Conservation (phyloP, 139 green algal genomes). For the Volvox reticuliferus region DNA sequence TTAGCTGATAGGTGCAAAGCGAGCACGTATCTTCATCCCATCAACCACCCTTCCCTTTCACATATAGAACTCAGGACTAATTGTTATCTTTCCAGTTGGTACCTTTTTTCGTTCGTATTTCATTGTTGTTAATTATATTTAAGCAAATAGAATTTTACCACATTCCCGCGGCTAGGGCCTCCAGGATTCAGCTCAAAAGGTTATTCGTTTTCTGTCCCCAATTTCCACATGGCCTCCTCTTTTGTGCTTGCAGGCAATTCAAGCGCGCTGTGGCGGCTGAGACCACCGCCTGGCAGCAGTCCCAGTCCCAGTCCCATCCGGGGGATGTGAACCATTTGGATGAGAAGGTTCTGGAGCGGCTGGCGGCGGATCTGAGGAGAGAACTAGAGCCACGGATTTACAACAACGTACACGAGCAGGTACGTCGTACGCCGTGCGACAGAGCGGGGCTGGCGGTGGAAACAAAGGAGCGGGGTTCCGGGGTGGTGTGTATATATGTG, state of each 20-base stretch:
- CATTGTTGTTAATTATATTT: too few species aligned
- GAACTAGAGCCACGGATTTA: slow-evolving; percentile 49
- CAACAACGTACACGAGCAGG: slow-evolving; percentile 37
- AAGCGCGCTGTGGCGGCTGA: slow-evolving; percentile 18
- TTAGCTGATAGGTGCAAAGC: too few species aligned
- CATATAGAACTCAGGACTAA: too few species aligned
- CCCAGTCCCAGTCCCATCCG: background rate
- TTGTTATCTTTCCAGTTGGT: too few species aligned
- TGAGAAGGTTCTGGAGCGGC: background rate
- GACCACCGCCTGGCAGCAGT: background rate
- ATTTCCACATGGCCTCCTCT: too few species aligned
- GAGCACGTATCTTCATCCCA: too few species aligned
- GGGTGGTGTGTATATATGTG: too few species aligned
- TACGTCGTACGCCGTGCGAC: background rate
- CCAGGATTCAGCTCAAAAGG: too few species aligned
- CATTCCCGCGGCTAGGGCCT: too few species aligned
- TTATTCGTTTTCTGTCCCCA: background rate
- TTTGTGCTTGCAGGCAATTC: background rate
- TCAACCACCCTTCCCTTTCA: background rate
- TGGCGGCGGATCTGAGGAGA: slow-evolving; percentile 43
- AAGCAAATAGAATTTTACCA: too few species aligned
- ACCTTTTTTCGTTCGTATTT: too few species aligned
- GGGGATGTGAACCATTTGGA: background rate
- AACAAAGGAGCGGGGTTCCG: too few species aligned
- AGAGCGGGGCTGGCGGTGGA: background rate